phyloP scores from a whole-genome alignment of 805 yeast genomes.

The Ogataea paraovalis region DNA sequence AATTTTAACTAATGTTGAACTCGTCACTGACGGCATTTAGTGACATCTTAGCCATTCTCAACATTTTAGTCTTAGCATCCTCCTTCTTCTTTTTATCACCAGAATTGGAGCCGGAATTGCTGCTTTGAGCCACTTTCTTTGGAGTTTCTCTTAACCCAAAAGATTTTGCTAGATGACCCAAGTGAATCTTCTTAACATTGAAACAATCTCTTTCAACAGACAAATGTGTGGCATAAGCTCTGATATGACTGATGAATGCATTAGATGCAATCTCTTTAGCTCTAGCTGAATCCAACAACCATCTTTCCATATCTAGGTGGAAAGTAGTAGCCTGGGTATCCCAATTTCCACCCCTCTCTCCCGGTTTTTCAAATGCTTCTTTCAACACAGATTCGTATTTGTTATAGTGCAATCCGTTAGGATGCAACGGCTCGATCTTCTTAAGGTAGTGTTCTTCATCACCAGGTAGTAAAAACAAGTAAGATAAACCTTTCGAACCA shows the following conservation, averaged over 20 bases:
- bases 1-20: slow-evolving; percentile 50
- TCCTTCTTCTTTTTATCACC: slow-evolving; percentile 44
- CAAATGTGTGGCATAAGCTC: slow-evolving; percentile 96
- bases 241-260: slow-evolving; percentile 82
- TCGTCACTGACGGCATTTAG: slow-evolving; percentile 63
- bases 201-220: slow-evolving; percentile 73
- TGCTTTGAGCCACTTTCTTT: slow-evolving; percentile 57
- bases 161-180: slow-evolving; percentile 94
- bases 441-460: slow-evolving; percentile 80
- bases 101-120: slow-evolving; percentile 21
- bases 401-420: slow-evolving; percentile 38
- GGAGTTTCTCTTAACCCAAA: slow-evolving; percentile 96
- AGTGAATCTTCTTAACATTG: slow-evolving; percentile 76
- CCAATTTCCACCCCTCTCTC: slow-evolving; percentile 50
- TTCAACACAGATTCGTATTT: slow-evolving; percentile 42
- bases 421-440: slow-evolving; percentile 54
- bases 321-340: slow-evolving; percentile 94
- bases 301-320: slow-evolving; percentile 87
- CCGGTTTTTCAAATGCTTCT: slow-evolving; percentile 25
- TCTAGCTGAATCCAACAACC: slow-evolving; percentile 66
- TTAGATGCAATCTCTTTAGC: slow-evolving; percentile 66
- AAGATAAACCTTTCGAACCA: slow-evolving; percentile 79
- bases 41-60: slow-evolving; percentile 68
- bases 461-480: slow-evolving; percentile 82
- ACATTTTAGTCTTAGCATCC: slow-evolving; percentile 69